These are phyloP conservation scores for Neoascochyta sp. DNA, from an alignment of 2,329 filamentous ascomycete species.

Conservation along the genomic window DNA sequence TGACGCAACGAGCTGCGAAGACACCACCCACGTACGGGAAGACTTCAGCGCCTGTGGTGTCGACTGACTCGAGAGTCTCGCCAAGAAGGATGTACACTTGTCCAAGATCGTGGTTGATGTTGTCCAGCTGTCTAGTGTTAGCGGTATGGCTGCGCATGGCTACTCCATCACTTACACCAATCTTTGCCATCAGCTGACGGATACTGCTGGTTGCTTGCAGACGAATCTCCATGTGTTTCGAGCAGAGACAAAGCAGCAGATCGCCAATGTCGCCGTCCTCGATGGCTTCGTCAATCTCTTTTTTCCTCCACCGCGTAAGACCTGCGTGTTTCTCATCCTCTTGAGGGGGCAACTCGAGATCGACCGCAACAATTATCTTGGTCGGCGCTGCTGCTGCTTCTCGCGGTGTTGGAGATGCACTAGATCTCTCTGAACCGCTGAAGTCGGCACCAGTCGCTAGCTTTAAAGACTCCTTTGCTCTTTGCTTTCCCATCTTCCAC, in stretches of 20 bases:
- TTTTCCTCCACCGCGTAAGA: slow-evolving; percentile 64
- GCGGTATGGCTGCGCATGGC: background rate
- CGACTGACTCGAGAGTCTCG: slow-evolving; percentile 71
- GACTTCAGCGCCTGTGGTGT: slow-evolving; percentile 30
- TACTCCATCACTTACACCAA: slow-evolving; percentile 40
- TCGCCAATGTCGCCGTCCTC: slow-evolving; percentile 70
- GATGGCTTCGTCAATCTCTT: slow-evolving; percentile 72
- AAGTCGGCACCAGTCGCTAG: slow-evolving; percentile 34
- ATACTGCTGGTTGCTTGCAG: slow-evolving; percentile 71
- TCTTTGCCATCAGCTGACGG: slow-evolving; percentile 56
- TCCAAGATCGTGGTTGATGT: slow-evolving; percentile 63
- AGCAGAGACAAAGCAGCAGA: slow-evolving; percentile 72
- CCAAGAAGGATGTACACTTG: slow-evolving; percentile 76
- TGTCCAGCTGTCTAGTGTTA: slow-evolving; percentile 4
- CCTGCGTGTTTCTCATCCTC: slow-evolving; percentile 46
- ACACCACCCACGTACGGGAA: slow-evolving; percentile 72
- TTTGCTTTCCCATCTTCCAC: slow-evolving; percentile 39
- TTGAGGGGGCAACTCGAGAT: slow-evolving; percentile 37
- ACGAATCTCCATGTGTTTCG: slow-evolving; percentile 69
- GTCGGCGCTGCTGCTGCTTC: slow-evolving; percentile 12
- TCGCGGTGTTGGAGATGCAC: slow-evolving; percentile 21
- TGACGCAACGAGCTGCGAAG: slow-evolving; percentile 68
- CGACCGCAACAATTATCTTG: slow-evolving; percentile 11
- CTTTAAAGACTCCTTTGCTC: slow-evolving; percentile 34
- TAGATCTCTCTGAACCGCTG: slow-evolving; percentile 34